Conservation (phyloP, 2,329 filamentous ascomycete genomes). For the Orbilia blumenaviensis region DNA sequence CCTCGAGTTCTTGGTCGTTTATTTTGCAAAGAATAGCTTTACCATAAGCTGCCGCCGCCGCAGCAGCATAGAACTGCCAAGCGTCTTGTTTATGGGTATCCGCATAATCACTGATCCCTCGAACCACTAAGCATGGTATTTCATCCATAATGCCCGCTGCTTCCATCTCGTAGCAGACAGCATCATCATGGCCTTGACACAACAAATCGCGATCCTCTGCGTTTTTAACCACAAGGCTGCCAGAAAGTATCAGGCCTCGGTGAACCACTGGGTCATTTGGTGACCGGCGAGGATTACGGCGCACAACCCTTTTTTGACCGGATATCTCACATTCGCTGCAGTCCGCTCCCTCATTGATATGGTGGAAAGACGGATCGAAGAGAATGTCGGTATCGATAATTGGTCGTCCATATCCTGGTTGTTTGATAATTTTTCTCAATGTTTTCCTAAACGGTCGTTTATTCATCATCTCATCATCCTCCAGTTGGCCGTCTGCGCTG, state of each 20-base stretch:
- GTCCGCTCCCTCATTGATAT: neutral
- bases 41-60: neutral
- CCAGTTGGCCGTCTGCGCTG: constrained; percentile 5
- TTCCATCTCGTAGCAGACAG: constrained; percentile 14
- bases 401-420: neutral
- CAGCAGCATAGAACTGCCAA: constrained; percentile 8
- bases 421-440: neutral
- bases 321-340: neutral
- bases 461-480: constrained; percentile 7
- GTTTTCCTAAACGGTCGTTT: neutral
- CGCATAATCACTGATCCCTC: neutral
- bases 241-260: constrained; percentile 5
- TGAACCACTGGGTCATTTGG: neutral
- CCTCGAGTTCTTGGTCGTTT: neutral
- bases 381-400: neutral
- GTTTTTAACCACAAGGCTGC: constrained; percentile 1
- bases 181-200: constrained; percentile 3
- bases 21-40: constrained; percentile 1
- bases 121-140: neutral
- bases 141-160: neutral
- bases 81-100: constrained; percentile 1
- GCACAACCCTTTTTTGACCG: neutral
- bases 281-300: neutral
- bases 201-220: neutral
- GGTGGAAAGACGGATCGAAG: neutral